Evolutionary conservation across 306 rosid genomes (phyloP).

Genomic region (Rosa lucieae): DNA sequence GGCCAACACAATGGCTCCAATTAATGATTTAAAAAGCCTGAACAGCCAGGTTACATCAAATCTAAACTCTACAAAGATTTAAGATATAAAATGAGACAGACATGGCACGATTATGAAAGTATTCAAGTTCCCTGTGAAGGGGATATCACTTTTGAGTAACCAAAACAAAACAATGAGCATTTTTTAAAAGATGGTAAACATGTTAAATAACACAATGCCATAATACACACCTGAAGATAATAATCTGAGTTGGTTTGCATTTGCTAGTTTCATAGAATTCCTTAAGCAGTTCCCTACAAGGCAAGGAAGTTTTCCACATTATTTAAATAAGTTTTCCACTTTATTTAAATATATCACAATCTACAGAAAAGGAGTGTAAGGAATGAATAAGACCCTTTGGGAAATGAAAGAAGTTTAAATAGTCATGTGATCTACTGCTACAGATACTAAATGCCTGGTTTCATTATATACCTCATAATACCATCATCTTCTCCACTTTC

Average conservation of each 20-base stretch:
- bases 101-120: neutral
- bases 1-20: too few species aligned
- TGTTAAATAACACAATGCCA: neutral
- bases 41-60: too few species aligned
- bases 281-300: conserved; percentile 77
- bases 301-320: conserved; percentile 5
- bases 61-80: too few species aligned
- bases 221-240: conserved; percentile 24
- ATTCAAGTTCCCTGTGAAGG: neutral
- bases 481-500: conserved; percentile 73
- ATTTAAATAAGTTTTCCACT: neutral
- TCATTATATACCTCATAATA: conserved; percentile 63
- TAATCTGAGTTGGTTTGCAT: conserved; percentile 55
- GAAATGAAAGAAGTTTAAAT: too few species aligned
- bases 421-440: neutral
- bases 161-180: neutral
- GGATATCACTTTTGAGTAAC: neutral
- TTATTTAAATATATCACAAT: neutral
- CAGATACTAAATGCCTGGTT: neutral
- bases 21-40: too few species aligned
- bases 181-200: neutral
- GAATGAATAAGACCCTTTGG: too few species aligned
- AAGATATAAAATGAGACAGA: neutral
- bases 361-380: too few species aligned
- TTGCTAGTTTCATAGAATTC: conserved; percentile 74